Conservation (phyloP, 192 early-diverging fungal species). For the Phycomyces nitens region DNA sequence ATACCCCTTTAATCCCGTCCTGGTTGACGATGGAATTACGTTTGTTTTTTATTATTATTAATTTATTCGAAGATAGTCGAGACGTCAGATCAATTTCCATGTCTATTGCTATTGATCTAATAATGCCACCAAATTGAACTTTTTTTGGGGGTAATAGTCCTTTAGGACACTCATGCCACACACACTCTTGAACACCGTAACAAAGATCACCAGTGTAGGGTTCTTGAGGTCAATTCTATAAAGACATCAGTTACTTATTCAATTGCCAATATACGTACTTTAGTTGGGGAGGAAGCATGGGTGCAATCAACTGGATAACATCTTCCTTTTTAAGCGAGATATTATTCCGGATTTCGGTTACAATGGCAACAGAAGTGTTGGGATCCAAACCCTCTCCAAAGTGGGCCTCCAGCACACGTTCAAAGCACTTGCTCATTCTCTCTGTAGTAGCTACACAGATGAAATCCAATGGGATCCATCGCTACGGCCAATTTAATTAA, state of each 20-base stretch:
- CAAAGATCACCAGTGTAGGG: slow-evolving; percentile 41
- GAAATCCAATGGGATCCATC: slow-evolving; percentile 40
- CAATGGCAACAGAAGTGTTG: slow-evolving; percentile 36
- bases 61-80: no score
- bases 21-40: no score
- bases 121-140: slow-evolving; percentile 36
- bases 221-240: slow-evolving; percentile 37
- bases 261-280: slow-evolving; percentile 17
- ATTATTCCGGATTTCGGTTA: slow-evolving; percentile 44
- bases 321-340: slow-evolving; percentile 30
- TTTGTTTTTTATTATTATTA: no score
- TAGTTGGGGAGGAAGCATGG: slow-evolving; percentile 22
- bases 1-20: no score
- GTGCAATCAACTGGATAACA: slow-evolving; percentile 25
- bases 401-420: slow-evolving; percentile 1
- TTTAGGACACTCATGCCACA: slow-evolving; percentile 41
- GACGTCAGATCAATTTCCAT: background rate
- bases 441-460: slow-evolving; percentile 32
- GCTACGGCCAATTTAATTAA: slow-evolving; percentile 3
- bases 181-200: slow-evolving; percentile 45
- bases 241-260: background rate
- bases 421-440: slow-evolving; percentile 27
- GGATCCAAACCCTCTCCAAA: slow-evolving; percentile 3
- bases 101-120: background rate
- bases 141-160: slow-evolving; percentile 40